Evolutionary conservation across 768 basidiomycete genomes (phyloP), one percentile per base, ranked within the genome.

Genomic region (Paxillus ammoniavirescens): DNA sequence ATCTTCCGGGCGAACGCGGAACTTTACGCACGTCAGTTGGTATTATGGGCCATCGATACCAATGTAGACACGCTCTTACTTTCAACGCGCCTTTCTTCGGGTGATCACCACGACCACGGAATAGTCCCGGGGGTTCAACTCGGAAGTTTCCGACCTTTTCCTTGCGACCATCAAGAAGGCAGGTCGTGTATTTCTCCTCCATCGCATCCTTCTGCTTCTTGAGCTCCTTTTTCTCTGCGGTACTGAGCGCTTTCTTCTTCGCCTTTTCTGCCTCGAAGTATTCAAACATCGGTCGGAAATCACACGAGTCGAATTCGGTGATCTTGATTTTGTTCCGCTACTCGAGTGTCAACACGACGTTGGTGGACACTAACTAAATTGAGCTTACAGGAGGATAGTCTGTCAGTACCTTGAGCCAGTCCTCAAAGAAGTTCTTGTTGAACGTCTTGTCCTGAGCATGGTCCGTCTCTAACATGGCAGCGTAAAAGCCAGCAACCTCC

Each of bases 101-200:
- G 72, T 99, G 97, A 62, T 98, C 94, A 50, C 97, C 97, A 59
- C 97, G 94, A 56, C 97, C 97, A 70, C 97, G 78, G 74, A 98
- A 99, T 47, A 98, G 74, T n/a, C 96, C 95, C 26, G 97, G 97
- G 68, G 97, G 97, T 79, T 99, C 97, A 48, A 98, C 86, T 60
- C 94, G 82, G 78, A 98, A 98, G 74, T 98, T 99, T 37, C 97
- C 97, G 45, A 98, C 83, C 70, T 98, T 98, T 76, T 99, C 97
- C 73, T 93, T 96, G 49, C 95, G 86, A 12, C 96, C 96, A 64
- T 99, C 93, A 33, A 99, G 82, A n/a, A 86, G 65, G 71, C 96
- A 98, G 23, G 81, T 80, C 18, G 82, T 83, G 71, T 94, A 98
- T 57, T 87, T 89, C 46, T 82, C 84, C 72, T 98, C 97, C 55